phyloP scores from a whole-genome alignment of 2,329 filamentous ascomycete species.

The Sporothrix euskadiensis region DNA sequence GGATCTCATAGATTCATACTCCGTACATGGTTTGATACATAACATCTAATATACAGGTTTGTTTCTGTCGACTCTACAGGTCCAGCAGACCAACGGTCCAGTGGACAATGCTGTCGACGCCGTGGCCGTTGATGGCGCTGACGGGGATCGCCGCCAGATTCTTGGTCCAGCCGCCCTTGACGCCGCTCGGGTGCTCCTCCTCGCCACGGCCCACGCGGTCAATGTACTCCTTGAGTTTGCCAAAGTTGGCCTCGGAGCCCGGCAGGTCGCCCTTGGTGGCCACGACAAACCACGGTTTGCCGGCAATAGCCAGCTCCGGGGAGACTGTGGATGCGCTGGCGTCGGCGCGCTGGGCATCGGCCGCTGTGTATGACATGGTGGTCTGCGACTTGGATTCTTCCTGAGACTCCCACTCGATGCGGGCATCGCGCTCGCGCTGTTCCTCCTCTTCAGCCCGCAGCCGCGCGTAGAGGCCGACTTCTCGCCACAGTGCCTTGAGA shows the following conservation, averaged over 20 bases:
- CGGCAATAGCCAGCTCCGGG: constrained; percentile 70
- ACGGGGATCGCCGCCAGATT: constrained; percentile 75
- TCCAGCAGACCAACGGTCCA: constrained; percentile 70
- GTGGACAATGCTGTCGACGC: constrained; percentile 72
- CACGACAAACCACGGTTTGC: constrained; percentile 95
- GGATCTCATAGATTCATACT: constrained; percentile 20
- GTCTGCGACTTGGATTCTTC: neutral
- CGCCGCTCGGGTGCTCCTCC: constrained; percentile 70
- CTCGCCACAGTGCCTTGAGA: constrained; percentile 81
- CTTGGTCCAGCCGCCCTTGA: constrained; percentile 58
- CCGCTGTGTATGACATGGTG: constrained; percentile 36
- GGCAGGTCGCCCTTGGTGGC: constrained; percentile 89
- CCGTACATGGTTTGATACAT: constrained; percentile 7
- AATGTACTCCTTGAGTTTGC: constrained; percentile 68
- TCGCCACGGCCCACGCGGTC: constrained; percentile 61
- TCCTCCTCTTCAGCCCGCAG: constrained; percentile 72
- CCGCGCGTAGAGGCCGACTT: constrained; percentile 84
- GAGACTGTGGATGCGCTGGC: constrained; percentile 33
- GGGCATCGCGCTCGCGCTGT: constrained; percentile 59
- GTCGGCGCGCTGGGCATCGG: neutral
- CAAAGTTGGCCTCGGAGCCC: constrained; percentile 76
- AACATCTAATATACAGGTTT: neutral
- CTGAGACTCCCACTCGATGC: constrained; percentile 55
- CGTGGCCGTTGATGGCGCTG: constrained; percentile 84
- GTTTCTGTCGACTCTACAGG: constrained; percentile 32